Conservation (phyloP, 108 stramenopile species). For the Phaeodactylum tricornutum region DNA sequence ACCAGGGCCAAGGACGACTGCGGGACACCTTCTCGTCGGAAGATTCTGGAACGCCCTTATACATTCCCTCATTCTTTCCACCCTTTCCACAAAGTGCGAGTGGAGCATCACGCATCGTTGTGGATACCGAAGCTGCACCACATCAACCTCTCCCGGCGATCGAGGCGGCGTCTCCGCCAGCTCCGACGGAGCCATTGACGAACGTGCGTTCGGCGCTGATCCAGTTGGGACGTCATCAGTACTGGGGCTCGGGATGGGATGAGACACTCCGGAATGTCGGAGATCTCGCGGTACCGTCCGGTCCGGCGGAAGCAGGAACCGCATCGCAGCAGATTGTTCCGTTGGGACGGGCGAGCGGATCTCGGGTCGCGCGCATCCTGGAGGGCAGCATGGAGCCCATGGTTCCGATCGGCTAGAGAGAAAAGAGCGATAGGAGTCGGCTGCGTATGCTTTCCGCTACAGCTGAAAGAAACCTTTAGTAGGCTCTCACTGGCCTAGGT, state of each 20-base stretch:
- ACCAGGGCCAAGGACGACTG: conserved; percentile 37
- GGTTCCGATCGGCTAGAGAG: too few species aligned
- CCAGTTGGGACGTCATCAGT: conserved; percentile 21
- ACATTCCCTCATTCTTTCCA: conserved; percentile 31
- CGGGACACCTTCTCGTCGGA: too few species aligned
- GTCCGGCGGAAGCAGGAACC: neutral
- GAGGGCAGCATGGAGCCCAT: conserved; percentile 53
- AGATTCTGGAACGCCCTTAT: too few species aligned
- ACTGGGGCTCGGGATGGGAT: conserved; percentile 30
- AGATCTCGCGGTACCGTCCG: conserved; percentile 15
- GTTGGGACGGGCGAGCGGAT: conserved; percentile 59
- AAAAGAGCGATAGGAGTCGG: too few species aligned
- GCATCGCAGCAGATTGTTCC: conserved; percentile 30
- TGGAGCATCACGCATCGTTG: neutral
- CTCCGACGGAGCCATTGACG: too few species aligned
- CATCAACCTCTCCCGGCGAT: too few species aligned
- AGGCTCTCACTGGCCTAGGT: too few species aligned
- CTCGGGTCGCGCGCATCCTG: conserved; percentile 56
- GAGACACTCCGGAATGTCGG: neutral
- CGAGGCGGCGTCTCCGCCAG: too few species aligned
- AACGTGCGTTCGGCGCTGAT: conserved; percentile 38
- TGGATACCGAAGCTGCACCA: too few species aligned
- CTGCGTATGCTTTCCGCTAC: too few species aligned
- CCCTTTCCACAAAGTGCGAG: neutral
- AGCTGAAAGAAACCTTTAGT: too few species aligned